A percentile compares a stretch with the other conserved stretches of the same genome.
Evolutionary conservation across 1,139 yeast genomes (phyloP).

Genomic region (Hansenula lynferdii): DNA sequence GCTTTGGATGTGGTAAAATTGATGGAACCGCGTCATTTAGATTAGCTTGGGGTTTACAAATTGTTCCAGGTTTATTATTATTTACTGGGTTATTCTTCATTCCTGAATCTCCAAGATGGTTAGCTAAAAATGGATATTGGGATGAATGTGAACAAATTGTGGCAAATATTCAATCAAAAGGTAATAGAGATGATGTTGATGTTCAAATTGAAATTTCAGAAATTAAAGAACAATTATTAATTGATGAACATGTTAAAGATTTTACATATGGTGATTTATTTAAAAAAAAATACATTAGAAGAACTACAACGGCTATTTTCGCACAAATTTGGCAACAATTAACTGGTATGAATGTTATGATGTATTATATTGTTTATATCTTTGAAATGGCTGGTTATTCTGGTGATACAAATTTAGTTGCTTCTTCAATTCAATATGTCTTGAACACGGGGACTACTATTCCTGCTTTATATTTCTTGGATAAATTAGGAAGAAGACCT

Average conservation of each 20-base stretch:
- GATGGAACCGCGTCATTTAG: slow-evolving; percentile 35
- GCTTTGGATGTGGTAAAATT: slow-evolving; percentile 31
- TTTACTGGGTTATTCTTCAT: slow-evolving; percentile 41
- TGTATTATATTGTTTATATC: slow-evolving; percentile 56
- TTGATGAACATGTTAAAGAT: slow-evolving; percentile 36
- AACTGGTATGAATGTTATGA: slow-evolving; percentile 65
- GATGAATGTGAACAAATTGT: slow-evolving; percentile 56
- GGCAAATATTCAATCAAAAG: slow-evolving; percentile 47
- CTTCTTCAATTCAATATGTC: slow-evolving; percentile 39
- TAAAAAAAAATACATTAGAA: slow-evolving; percentile 39
- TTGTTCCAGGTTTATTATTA: slow-evolving; percentile 48
- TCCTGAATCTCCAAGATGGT: slow-evolving; percentile 67
- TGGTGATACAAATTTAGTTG: slow-evolving; percentile 33
- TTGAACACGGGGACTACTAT: slow-evolving; percentile 34
- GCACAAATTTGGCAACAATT: slow-evolving; percentile 73
- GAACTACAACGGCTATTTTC: slow-evolving; percentile 50
- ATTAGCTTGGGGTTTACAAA: slow-evolving; percentile 49
- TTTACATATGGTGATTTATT: slow-evolving; percentile 41
- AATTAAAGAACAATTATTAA: slow-evolving; percentile 47
- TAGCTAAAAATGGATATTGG: slow-evolving; percentile 57
- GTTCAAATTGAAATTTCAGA: slow-evolving; percentile 54
- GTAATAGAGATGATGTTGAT: slow-evolving; percentile 44
- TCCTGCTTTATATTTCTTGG: slow-evolving; percentile 44
- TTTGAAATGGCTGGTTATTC: slow-evolving; percentile 51
- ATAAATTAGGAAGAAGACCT: slow-evolving; percentile 44